Base-by-base conservation (phyloP, 495 filamentous ascomycete genomes). In the Aspergillus carlsbadensis region DNA sequence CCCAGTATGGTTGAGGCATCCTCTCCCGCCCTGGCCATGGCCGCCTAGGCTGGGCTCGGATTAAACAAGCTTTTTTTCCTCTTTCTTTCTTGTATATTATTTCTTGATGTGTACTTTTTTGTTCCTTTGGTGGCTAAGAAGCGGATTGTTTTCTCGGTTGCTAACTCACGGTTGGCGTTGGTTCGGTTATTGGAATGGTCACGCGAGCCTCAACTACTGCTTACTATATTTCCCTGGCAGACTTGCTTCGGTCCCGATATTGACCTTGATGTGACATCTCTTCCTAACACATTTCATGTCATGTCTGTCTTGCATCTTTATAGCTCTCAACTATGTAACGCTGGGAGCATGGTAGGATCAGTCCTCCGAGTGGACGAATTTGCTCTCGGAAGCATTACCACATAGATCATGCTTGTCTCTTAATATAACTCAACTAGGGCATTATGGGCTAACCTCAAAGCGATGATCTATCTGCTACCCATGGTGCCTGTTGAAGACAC, bases 1-100 rank as follows among this genome's bases (percentile, higher is more conserved):
- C 70, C 72, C 11, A 71, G 70, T 17, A 58, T 75, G 15, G 69
- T 73, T 15, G 76, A 75, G 51, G 70, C 77, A 18, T 77, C 80
- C 2, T 74, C 75, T 24, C 73, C 78, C 35, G 70, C 68, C n/a
- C 70, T 78, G 50, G 71, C 76, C 43, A 72, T 73, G 68, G 54
- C 75, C 44, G 73, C 71, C 13, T 78, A 63, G 65, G 44, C 40
- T 31, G 34, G 17, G 29, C 8, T 17, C 22, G 22, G 43, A 22
- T 29, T 43, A 14, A 21, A 29, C 21, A 33, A 46, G 4, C 18
- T 31, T 34, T 35, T 58, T 29, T 24, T 54, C 50, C 10, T 35
- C 56, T 29, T 24, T 54, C 50, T 6, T 65, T 64, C 57, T 31
- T 65, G 53, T 66, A 64, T 13, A 43, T 45, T 67, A 64, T 54